Evolutionary conservation across 768 basidiomycete species (phyloP).

Genomic region (Chalciporus pseudorubinellus): DNA sequence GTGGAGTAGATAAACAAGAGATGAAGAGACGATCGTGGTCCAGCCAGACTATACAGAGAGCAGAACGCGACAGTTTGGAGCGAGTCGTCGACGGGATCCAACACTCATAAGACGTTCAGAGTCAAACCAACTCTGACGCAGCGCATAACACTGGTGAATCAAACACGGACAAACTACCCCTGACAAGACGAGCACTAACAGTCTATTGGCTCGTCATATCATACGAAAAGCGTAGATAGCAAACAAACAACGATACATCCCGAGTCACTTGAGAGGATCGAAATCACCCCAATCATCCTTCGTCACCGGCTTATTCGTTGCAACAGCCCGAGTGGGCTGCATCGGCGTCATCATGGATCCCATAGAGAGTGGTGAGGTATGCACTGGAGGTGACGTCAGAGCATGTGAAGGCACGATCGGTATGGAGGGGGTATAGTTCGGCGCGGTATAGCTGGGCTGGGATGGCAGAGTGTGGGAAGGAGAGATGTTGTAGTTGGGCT

Average conservation of each 20-base stretch:
- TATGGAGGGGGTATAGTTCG: conserved; percentile 17
- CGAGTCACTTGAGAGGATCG: conserved; percentile 51
- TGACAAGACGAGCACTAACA: not conserved
- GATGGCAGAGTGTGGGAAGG: conserved; percentile 28
- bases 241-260: conserved; percentile 3
- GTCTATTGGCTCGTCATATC: not conserved
- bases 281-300: conserved; percentile 81
- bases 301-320: conserved; percentile 45
- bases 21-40: not conserved
- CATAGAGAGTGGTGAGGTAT: conserved; percentile 37
- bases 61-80: not conserved
- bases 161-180: conserved; percentile 26
- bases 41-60: not conserved
- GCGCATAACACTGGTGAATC: conserved; percentile 9
- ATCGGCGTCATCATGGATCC: conserved; percentile 58
- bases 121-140: not conserved
- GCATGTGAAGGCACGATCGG: conserved; percentile 22
- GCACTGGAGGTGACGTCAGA: conserved; percentile 30
- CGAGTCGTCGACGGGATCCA: not conserved
- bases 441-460: conserved; percentile 12
- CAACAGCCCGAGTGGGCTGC: conserved; percentile 44
- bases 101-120: conserved; percentile 5
- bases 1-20: not conserved
- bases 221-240: not conserved
- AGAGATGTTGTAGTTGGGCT: conserved; percentile 62